phyloP scores from a whole-genome alignment of 805 yeast genomes.

The Yarrowia keelungensis region DNA sequence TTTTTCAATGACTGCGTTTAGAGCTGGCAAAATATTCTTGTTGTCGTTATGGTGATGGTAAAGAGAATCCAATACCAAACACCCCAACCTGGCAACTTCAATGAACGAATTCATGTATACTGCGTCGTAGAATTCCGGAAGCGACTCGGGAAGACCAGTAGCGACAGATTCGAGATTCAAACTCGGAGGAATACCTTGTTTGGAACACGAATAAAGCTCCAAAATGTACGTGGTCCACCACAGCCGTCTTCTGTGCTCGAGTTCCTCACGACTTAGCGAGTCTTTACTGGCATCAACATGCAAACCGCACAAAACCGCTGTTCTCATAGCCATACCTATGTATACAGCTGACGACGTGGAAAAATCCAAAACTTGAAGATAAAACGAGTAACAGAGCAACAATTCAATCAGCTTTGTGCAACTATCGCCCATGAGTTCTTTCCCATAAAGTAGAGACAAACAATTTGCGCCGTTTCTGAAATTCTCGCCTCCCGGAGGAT shows the following conservation, averaged over 20 bases:
- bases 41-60: slow-evolving; percentile 42
- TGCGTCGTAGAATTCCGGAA: slow-evolving; percentile 38
- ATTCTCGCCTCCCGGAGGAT: slow-evolving; percentile 42
- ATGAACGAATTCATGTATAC: slow-evolving; percentile 43
- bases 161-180: slow-evolving; percentile 42
- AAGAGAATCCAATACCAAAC: slow-evolving; percentile 41
- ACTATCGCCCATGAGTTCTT: slow-evolving; percentile 39
- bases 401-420: slow-evolving; percentile 41
- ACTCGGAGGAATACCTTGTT: slow-evolving; percentile 44
- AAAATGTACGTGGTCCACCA: slow-evolving; percentile 45
- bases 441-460: slow-evolving; percentile 40
- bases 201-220: slow-evolving; percentile 44
- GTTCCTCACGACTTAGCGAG: slow-evolving; percentile 36
- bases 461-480: slow-evolving; percentile 41
- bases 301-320: slow-evolving; percentile 43
- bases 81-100: slow-evolving; percentile 42
- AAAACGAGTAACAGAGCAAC: slow-evolving; percentile 42
- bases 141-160: slow-evolving; percentile 41
- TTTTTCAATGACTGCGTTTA: slow-evolving; percentile 40
- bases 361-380: slow-evolving; percentile 43
- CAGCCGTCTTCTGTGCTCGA: slow-evolving; percentile 44
- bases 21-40: slow-evolving; percentile 41
- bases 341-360: slow-evolving; percentile 41
- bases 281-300: slow-evolving; percentile 43
- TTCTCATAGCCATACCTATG: slow-evolving; percentile 42